Percentiles rank a stretch among this genome's conserved stretches.
These are phyloP conservation scores for Thelephora ganbajun DNA, from an alignment of 768 basidiomycete species.

Conservation along the genomic window DNA sequence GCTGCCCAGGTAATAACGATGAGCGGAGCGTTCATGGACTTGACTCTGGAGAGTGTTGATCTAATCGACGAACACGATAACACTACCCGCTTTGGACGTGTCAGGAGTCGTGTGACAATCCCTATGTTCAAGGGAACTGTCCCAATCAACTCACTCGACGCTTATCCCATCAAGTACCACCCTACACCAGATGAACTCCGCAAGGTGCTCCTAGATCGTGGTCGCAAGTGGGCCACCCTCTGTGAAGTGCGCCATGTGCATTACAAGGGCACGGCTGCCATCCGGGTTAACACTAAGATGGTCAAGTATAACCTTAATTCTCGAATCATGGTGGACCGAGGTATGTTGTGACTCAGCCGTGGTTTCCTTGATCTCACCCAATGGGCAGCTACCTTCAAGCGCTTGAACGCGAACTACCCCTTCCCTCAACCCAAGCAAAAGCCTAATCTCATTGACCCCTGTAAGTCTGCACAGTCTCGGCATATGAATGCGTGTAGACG, in stretches of 20 bases:
- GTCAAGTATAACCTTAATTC: slow-evolving; percentile 40
- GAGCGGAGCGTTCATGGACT: slow-evolving; percentile 26
- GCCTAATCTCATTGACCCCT: neutral
- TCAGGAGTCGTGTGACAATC: slow-evolving; percentile 19
- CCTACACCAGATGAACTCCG: slow-evolving; percentile 27
- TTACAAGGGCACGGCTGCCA: slow-evolving; percentile 37
- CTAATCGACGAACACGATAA: slow-evolving; percentile 29
- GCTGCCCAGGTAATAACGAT: slow-evolving; percentile 23
- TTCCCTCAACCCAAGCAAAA: slow-evolving; percentile 22
- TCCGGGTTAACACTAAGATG: slow-evolving; percentile 16
- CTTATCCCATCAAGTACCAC: slow-evolving; percentile 41
- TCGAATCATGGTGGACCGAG: slow-evolving; percentile 48
- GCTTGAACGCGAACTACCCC: slow-evolving; percentile 35
- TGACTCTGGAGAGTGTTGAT: slow-evolving; percentile 38
- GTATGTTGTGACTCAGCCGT: slow-evolving; percentile 14
- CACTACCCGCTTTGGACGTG: slow-evolving; percentile 15
- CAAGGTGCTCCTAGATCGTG: slow-evolving; percentile 28
- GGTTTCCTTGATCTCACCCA: no score
- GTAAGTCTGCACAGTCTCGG: no score
- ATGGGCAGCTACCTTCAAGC: slow-evolving; percentile 30
- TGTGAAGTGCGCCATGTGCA: slow-evolving; percentile 43
- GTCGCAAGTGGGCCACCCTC: slow-evolving; percentile 39
- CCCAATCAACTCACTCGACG: slow-evolving; percentile 34
- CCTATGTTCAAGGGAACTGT: slow-evolving; percentile 26
- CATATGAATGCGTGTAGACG: no score